A percentile compares a stretch with the other conserved stretches of the same genome.
Conservation (phyloP, 2,329 filamentous ascomycete species). For the Microcera coccophila region DNA sequence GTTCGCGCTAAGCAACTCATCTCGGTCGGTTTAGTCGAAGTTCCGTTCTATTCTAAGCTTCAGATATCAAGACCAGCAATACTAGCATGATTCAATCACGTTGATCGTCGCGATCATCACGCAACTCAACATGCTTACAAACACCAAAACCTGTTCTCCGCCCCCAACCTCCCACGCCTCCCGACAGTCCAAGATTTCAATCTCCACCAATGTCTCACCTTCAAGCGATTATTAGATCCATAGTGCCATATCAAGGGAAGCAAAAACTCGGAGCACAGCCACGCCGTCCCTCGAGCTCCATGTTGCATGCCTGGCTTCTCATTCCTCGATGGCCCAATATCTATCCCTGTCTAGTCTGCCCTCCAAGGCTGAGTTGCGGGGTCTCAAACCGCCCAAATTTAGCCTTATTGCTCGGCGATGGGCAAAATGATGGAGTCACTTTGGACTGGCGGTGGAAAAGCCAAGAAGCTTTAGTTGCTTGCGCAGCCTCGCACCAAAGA, state of each 20-base stretch:
- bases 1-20: neutral
- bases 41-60: too few species aligned
- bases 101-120: neutral
- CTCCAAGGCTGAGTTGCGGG: conserved; percentile 23
- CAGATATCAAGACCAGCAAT: too few species aligned
- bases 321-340: neutral
- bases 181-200: too few species aligned
- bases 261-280: neutral
- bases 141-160: too few species aligned
- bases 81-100: too few species aligned
- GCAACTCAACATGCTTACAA: too few species aligned
- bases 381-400: conserved; percentile 14
- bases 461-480: conserved; percentile 1
- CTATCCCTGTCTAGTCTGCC: neutral
- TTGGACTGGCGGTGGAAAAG: neutral
- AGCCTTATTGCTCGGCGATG: conserved; percentile 16
- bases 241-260: neutral
- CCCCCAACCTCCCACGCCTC: neutral
- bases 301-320: neutral
- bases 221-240: neutral
- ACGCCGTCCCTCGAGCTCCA: neutral
- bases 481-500: conserved; percentile 18
- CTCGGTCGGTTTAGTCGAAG: too few species aligned
- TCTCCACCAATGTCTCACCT: neutral
- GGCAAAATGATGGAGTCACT: neutral